Base-by-base conservation (phyloP, 1,284 basidiomycete species). In the Cutaneotrichosporon mucoides region DNA sequence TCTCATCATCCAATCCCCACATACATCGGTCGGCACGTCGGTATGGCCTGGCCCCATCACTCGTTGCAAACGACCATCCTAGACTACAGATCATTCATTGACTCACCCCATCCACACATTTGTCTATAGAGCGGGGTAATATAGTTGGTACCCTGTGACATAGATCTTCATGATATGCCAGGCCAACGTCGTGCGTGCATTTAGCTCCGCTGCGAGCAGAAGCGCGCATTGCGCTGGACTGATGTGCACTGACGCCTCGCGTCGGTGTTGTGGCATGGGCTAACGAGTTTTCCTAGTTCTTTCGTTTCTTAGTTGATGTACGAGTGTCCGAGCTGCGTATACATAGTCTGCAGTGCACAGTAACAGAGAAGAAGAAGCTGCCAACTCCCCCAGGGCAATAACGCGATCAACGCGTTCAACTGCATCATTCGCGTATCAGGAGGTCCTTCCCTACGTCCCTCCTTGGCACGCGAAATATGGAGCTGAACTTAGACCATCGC, bases 111-210 rank as follows among this genome's bases (percentile, higher is more conserved):
- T 51, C 49, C 8, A 51, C 34, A 24, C 34, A 33, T 38, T 51
- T 37, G 40, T 48, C 49, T 51, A 51, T 41, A 51, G 49, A 51
- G 38, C 49, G 49, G 49, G 49, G 49, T 42, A 51, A 51, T 51
- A 6, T 16, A 16, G 16, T 41, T 6, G 37, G 38, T 51, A 41
- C 49, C 49, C 49, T 40, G 49, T 42, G 49, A 51, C 49, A 51
- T 51, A 51, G 49, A 51, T 24, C 44, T 24, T 24, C 49, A 51
- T 51, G 49, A 41, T 51, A 51, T 51, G 49, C 49, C 49, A 51
- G 49, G 49, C 49, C 49, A 56, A 56, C 55, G 55, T 56, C 48
- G 42, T 50, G 55, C 55, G 55, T 56, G 55, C 41, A 51, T 51
- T 11, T 24, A 15, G 49, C 49, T 46, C 44, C 15, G 24, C 10